Conservation (phyloP, 75 land plant species). For the Adiantum capillusveneris region DNA sequence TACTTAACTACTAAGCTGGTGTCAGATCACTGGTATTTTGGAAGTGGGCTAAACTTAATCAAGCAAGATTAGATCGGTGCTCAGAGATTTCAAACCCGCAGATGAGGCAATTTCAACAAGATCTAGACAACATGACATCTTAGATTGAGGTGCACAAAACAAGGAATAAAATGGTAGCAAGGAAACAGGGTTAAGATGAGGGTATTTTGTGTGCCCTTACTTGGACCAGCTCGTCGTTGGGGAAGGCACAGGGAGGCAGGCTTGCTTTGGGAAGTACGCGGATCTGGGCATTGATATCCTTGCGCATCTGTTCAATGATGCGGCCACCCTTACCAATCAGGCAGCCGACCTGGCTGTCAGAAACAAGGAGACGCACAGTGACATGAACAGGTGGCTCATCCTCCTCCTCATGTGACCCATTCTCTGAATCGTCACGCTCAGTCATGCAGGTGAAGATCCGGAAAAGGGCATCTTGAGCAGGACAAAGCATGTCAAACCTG, state of each 20-base stretch:
- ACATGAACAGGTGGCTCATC: conserved; percentile 28
- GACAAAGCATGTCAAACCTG: conserved; percentile 33
- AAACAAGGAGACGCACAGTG: conserved; percentile 53
- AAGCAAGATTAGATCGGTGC: background rate
- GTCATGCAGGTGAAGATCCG: background rate
- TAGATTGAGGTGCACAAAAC: background rate
- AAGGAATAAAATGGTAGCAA: background rate
- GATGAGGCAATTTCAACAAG: too few relatives aligned
- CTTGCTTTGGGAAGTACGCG: conserved; percentile 56
- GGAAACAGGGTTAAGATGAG: background rate
- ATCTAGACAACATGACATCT: too few relatives aligned
- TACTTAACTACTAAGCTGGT: too few relatives aligned
- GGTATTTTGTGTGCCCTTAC: conserved; percentile 18
- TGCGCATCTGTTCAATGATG: conserved; percentile 58
- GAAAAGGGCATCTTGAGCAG: conserved; percentile 60
- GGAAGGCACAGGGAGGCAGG: conserved; percentile 77
- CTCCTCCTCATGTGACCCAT: conserved; percentile 14
- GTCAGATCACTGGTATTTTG: too few relatives aligned
- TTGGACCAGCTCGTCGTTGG: conserved; percentile 86
- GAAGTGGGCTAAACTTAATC: too few relatives aligned
- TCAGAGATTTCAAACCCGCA: too few relatives aligned
- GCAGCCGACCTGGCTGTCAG: conserved; percentile 64
- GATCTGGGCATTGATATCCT: conserved; percentile 61
- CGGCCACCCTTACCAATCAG: conserved; percentile 72
- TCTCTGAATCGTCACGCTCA: background rate